Evolutionary conservation across 2,329 filamentous ascomycete genomes (phyloP).

Genomic region (Cercospora sp.): DNA sequence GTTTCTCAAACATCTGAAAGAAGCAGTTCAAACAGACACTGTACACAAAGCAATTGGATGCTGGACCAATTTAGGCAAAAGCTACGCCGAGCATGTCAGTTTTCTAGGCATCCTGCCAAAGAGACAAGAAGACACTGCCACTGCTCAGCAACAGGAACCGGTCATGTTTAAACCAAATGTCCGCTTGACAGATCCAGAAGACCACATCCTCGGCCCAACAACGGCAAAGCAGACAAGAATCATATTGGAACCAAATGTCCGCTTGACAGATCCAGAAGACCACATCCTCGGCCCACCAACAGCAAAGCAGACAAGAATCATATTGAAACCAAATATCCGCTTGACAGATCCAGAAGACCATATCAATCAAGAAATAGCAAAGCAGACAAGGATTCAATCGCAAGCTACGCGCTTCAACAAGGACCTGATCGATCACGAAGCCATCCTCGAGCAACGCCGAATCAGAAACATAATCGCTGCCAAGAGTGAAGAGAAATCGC

Average conservation of each 20-base stretch:
- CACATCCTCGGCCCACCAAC: too few species aligned
- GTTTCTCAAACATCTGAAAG: neutral
- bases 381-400: neutral
- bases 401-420: neutral
- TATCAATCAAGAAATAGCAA: neutral
- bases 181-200: too few species aligned
- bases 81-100: neutral
- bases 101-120: neutral
- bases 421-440: neutral
- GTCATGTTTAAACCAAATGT: too few species aligned
- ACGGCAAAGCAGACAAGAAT: too few species aligned
- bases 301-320: too few species aligned
- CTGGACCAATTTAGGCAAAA: neutral
- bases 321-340: too few species aligned
- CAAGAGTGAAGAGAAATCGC: neutral
- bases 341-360: neutral
- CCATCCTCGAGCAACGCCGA: neutral
- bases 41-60: neutral
- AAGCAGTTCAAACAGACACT: neutral
- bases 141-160: too few species aligned
- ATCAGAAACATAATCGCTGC: neutral
- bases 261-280: neutral
- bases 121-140: too few species aligned
- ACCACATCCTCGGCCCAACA: too few species aligned
- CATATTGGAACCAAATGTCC: too few species aligned